Conservation (phyloP, 352 stramenopile genomes). For the Pythium monospermum region DNA sequence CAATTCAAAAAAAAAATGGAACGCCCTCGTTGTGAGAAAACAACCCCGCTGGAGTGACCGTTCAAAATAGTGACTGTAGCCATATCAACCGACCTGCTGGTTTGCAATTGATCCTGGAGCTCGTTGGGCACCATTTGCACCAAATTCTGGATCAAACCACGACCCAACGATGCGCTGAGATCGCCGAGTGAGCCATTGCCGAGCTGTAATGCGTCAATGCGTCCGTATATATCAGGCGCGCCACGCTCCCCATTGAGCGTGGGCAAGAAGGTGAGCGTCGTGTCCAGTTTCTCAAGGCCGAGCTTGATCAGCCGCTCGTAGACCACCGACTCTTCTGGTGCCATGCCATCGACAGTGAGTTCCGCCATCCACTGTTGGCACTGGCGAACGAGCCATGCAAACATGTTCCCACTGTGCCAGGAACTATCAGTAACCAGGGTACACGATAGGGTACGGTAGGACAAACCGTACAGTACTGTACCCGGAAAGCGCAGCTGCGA, state of each 20-base stretch:
- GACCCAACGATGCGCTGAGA: conserved; percentile 58
- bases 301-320: conserved; percentile 56
- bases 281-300: conserved; percentile 43
- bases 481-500: conserved; percentile 75
- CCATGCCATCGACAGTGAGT: conserved; percentile 17
- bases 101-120: conserved; percentile 25
- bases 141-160: conserved; percentile 67
- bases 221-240: conserved; percentile 29
- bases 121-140: conserved; percentile 55
- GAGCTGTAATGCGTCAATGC: conserved; percentile 44
- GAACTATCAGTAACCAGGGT: not conserved
- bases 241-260: conserved; percentile 67
- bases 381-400: conserved; percentile 57
- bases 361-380: conserved; percentile 52
- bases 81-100: conserved; percentile 45
- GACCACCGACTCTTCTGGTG: conserved; percentile 21
- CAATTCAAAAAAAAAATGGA: conserved; percentile 1
- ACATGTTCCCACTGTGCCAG: conserved; percentile 52
- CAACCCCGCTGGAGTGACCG: not conserved
- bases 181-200: conserved; percentile 71
- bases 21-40: not conserved
- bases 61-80: no score
- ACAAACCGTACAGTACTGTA: conserved; percentile 18
- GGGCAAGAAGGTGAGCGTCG: conserved; percentile 49
- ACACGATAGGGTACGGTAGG: not conserved